phyloP scores from a whole-genome alignment of 352 stramenopile genomes.

The Phytophthora palmivora region DNA sequence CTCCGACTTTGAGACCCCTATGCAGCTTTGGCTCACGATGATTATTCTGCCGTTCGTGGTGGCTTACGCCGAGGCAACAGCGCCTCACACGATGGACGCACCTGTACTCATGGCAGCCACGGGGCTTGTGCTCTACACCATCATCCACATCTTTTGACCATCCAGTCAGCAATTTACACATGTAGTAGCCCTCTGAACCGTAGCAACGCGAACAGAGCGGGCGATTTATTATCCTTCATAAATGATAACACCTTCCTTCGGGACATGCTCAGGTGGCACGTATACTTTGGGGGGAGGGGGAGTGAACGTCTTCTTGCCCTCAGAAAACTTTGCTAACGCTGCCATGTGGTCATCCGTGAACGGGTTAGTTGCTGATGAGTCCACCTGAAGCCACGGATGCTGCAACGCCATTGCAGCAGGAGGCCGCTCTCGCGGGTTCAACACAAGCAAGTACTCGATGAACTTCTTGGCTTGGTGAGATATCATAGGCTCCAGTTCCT shows the following conservation, averaged over 20 bases:
- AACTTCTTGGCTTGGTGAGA: slow-evolving; percentile 79
- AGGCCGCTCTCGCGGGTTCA: slow-evolving; percentile 63
- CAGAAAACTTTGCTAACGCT: slow-evolving; percentile 53
- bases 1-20: slow-evolving; percentile 69
- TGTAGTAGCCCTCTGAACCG: slow-evolving; percentile 15
- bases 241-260: slow-evolving; percentile 26
- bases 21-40: slow-evolving; percentile 84
- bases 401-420: slow-evolving; percentile 66
- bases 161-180: slow-evolving; percentile 17
- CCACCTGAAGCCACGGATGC: slow-evolving; percentile 75
- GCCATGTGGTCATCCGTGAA: slow-evolving; percentile 62
- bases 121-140: slow-evolving; percentile 78
- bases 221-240: slow-evolving; percentile 44
- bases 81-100: slow-evolving; percentile 88
- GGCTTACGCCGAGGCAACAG: slow-evolving; percentile 85
- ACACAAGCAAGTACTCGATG: slow-evolving; percentile 76
- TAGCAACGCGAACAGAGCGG: slow-evolving; percentile 34
- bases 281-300: slow-evolving; percentile 26
- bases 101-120: slow-evolving; percentile 87
- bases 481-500: slow-evolving; percentile 56
- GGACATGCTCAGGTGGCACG: slow-evolving; percentile 27
- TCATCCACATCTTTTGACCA: slow-evolving; percentile 78
- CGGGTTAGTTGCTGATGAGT: slow-evolving; percentile 34
- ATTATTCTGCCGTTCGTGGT: slow-evolving; percentile 81
- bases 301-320: slow-evolving; percentile 48